These are phyloP conservation scores for Blastomyces emzantsi DNA, from an alignment of 2,329 filamentous ascomycete species.

Conservation along the genomic window DNA sequence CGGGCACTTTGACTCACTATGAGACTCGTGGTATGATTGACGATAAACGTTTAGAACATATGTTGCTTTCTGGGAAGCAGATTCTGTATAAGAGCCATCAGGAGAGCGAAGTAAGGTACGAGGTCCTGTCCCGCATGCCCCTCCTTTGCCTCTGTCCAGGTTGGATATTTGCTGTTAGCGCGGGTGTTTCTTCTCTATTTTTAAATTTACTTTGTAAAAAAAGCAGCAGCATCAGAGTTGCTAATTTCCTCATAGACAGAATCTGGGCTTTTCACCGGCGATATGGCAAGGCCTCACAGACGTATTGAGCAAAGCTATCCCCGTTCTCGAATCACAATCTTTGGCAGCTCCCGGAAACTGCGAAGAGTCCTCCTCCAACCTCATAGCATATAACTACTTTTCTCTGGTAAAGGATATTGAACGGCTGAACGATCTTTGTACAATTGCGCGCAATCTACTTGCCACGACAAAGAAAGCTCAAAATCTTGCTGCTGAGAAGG, in stretches of 20 bases:
- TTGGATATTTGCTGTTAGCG: background rate
- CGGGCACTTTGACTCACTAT: constrained; percentile 49
- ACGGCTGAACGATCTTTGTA: constrained; percentile 52
- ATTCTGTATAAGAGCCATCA: constrained; percentile 51
- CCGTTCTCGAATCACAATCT: constrained; percentile 52
- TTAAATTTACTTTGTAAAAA: background rate
- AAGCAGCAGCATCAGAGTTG: background rate
- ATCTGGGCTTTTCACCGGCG: constrained; percentile 47
- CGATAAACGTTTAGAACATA: constrained; percentile 48
- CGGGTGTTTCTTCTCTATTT: background rate
- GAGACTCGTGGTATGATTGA: constrained; percentile 52
- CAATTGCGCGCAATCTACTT: constrained; percentile 53
- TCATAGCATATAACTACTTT: constrained; percentile 53
- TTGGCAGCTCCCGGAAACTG: constrained; percentile 50
- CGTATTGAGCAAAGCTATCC: constrained; percentile 51
- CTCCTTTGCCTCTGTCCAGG: background rate
- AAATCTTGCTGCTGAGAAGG: constrained; percentile 51
- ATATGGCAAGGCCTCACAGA: constrained; percentile 53
- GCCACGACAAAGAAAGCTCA: constrained; percentile 53
- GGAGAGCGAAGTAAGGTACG: constrained; percentile 46
- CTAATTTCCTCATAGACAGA: constrained; percentile 35
- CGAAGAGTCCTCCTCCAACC: constrained; percentile 50
- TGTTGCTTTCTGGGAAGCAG: constrained; percentile 52
- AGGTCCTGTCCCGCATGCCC: background rate
- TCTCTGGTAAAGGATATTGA: constrained; percentile 54